These are phyloP conservation scores for Croton setiger DNA, from an alignment of 441 rosid species.

Conservation along the genomic window DNA sequence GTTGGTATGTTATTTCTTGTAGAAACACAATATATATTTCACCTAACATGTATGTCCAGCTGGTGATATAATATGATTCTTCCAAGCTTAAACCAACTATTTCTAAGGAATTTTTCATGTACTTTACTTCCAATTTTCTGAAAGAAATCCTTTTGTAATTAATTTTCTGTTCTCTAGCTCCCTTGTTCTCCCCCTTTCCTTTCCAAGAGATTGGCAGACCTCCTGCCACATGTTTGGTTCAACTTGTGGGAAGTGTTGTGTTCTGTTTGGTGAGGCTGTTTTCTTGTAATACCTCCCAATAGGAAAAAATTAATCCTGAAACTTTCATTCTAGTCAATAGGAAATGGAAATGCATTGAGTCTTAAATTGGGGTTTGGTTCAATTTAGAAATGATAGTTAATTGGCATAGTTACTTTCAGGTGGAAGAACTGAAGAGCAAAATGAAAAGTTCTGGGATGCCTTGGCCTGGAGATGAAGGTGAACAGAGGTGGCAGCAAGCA, in stretches of 20 bases:
- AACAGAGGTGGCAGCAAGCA: slow-evolving; percentile 86
- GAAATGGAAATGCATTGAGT: not conserved
- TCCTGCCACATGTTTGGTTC: not conserved
- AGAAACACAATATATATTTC: not conserved
- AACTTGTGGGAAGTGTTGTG: not conserved
- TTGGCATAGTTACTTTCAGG: slow-evolving; percentile 41
- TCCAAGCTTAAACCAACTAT: not conserved
- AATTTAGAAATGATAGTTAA: slow-evolving; percentile 15
- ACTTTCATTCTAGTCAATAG: not conserved
- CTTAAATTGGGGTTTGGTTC: not conserved
- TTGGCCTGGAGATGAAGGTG: slow-evolving; percentile 99
- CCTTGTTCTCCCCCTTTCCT: not conserved
- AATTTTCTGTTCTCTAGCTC: not conserved
- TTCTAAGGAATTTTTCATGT: not conserved
- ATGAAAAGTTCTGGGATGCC: slow-evolving; percentile 91
- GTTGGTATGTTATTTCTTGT: slow-evolving; percentile 50
- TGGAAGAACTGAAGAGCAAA: slow-evolving; percentile 73
- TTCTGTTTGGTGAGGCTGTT: slow-evolving; percentile 4
- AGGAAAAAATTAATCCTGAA: not conserved
- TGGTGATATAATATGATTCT: not conserved
- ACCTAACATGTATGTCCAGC: slow-evolving; percentile 1
- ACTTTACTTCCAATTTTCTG: not conserved
- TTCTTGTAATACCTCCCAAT: not conserved
- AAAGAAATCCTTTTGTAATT: not conserved
- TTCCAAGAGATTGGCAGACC: slow-evolving; percentile 4